phyloP scores from a whole-genome alignment of 441 rosid genomes.

The Brassica balearica region DNA sequence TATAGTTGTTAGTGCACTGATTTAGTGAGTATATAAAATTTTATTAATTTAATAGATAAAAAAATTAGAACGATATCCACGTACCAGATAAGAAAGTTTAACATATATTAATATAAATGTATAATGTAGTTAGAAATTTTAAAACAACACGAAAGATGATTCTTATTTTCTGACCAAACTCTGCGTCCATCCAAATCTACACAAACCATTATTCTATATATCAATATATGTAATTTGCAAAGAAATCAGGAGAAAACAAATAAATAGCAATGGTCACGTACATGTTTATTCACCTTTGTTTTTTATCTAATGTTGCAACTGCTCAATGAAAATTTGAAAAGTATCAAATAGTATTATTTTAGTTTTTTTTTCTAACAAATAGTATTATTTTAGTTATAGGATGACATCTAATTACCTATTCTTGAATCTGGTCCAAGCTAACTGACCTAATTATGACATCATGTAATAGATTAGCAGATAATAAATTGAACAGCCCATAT shows the following conservation, averaged over 20 bases:
- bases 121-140: too few relatives aligned
- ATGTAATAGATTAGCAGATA: constrained; percentile 15
- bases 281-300: constrained; percentile 14
- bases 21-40: too few relatives aligned
- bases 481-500: neutral
- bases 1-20: too few relatives aligned
- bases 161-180: constrained; percentile 40
- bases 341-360: neutral
- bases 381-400: neutral
- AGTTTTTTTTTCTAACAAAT: neutral
- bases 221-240: neutral
- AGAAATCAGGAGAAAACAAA: constrained; percentile 1
- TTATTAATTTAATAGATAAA: too few relatives aligned
- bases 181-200: constrained; percentile 21
- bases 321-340: neutral
- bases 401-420: neutral
- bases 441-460: constrained; percentile 35
- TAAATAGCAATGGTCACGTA: neutral
- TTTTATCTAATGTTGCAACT: neutral
- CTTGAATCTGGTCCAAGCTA: constrained; percentile 5
- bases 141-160: neutral
- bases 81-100: too few relatives aligned
- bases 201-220: constrained; percentile 18
- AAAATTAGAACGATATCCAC: too few relatives aligned
- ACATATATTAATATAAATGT: too few relatives aligned